A percentile compares a stretch with the other conserved stretches of the same genome.
Conservation (phyloP, 2,329 filamentous ascomycete genomes). For the Diaporthe aspalathi region DNA sequence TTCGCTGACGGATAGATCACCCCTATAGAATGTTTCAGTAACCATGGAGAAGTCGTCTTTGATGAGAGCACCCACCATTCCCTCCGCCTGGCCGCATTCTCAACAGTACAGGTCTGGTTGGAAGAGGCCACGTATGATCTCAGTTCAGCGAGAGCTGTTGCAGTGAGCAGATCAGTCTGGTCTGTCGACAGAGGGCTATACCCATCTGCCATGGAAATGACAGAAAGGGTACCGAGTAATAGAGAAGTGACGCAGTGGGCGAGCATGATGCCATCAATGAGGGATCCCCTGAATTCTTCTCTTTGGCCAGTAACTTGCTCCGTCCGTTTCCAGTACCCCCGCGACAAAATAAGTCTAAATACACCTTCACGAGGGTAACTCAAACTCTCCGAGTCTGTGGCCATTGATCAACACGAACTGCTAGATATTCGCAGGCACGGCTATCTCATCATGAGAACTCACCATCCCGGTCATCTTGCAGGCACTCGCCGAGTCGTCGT, state of each 20-base stretch:
- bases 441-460: not conserved
- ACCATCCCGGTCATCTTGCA: not conserved
- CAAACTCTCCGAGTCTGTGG: not conserved
- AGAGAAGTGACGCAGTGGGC: not conserved
- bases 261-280: not conserved
- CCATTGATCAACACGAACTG: not conserved
- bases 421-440: too few species aligned
- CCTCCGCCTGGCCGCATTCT: not conserved
- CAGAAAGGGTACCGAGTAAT: not conserved
- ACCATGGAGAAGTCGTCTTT: not conserved
- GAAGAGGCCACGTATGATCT: not conserved
- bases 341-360: not conserved
- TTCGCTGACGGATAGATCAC: not conserved
- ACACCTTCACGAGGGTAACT: not conserved
- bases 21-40: not conserved
- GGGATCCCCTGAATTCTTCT: not conserved
- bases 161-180: not conserved
- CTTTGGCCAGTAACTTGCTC: not conserved
- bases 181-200: not conserved
- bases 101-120: slow-evolving; percentile 7
- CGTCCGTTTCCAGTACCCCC: not conserved
- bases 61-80: not conserved
- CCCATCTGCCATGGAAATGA: not conserved
- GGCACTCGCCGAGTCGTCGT: not conserved
- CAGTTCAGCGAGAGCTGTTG: not conserved